phyloP scores from a whole-genome alignment of 2,329 filamentous ascomycete species.

The Pseudocercospora eumusae region DNA sequence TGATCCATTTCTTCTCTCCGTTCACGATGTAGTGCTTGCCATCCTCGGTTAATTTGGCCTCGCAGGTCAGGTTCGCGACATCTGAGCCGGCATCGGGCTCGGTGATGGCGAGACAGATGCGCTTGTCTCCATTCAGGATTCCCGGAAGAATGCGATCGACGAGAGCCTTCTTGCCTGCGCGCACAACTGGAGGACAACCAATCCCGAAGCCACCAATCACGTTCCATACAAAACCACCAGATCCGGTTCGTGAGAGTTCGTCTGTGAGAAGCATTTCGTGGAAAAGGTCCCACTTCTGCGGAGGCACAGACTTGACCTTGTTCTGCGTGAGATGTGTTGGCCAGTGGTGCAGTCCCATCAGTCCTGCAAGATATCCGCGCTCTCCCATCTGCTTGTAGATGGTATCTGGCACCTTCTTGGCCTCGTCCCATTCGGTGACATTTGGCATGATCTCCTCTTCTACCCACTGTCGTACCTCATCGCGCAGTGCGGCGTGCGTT shows the following conservation, averaged over 20 bases:
- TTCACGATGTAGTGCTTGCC: slow-evolving; percentile 99
- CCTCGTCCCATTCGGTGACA: slow-evolving; percentile 96
- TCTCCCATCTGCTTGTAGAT: slow-evolving; percentile 97
- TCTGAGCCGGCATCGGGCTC: slow-evolving; percentile 93
- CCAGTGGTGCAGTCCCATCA: slow-evolving; percentile 76
- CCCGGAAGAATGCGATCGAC: slow-evolving; percentile 85
- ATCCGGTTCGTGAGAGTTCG: slow-evolving; percentile 84
- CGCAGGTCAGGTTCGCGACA: slow-evolving; percentile 91
- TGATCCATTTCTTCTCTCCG: slow-evolving; percentile 30
- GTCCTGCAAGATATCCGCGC: slow-evolving; percentile 87
- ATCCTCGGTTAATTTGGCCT: slow-evolving; percentile 91
- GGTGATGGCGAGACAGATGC: slow-evolving; percentile 95
- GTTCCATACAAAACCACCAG: slow-evolving; percentile 95
- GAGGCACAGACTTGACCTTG: slow-evolving; percentile 72
- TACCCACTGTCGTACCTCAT: slow-evolving; percentile 90
- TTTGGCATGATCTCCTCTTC: slow-evolving; percentile 85
- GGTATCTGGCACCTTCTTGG: slow-evolving; percentile 79
- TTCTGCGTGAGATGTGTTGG: slow-evolving; percentile 72
- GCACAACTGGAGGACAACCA: slow-evolving; percentile 85
- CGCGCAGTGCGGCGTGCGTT: slow-evolving; percentile 84
- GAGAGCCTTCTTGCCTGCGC: slow-evolving; percentile 83
- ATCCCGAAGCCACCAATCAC: slow-evolving; percentile 96
- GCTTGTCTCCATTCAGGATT: slow-evolving; percentile 88
- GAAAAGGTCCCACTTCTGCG: slow-evolving; percentile 96
- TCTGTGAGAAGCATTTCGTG: slow-evolving; percentile 96